Evolutionary conservation across 2,329 filamentous ascomycete genomes (phyloP), one percentile per base, ranked within the genome.

Genomic region (Cytospora paraplurivora): DNA sequence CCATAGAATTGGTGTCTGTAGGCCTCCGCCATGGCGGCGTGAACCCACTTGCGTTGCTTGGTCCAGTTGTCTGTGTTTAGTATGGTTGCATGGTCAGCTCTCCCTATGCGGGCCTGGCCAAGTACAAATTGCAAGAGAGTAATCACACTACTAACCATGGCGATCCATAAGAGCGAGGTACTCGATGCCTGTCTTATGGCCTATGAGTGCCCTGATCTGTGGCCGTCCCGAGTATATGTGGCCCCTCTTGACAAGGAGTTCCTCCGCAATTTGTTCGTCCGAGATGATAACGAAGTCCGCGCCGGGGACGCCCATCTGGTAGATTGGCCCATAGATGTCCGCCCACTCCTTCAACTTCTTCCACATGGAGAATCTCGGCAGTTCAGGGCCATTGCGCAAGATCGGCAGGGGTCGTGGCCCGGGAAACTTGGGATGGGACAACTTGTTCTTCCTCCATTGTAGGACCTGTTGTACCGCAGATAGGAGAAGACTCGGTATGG

Each of bases 81-180:
- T 2, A 19, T 4, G 51, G 38, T 27, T 13, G 38, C 13, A 19
- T 12, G 8, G 34, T 66, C n/a, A 66, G 61, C 17, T 21, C 37
- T 35, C 19, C 2, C 35, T 15, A 11, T 19, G 33, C 5, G 27
- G 27, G 27, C 27, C 27, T 27, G 21, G 13, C 21, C 52, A n/a
- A 7, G 11, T 27, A 13, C 37, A 17, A 50, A 47, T 41, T 19
- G 8, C 10, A n/a, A 59, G 12, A 11, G 3, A 3, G 17, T 17
- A 15, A 3, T n/a, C 10, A 32, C 13, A 11, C 6, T 8, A 70
- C 77, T 69, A 68, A 81, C 79, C 78, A 66, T 80, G 76, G 17
- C 80, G 75, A 64, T 83, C 81, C 79, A 82, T 82, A 67, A 82
- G 70, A 5, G 81, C 81, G n/a, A 79, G 74, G 66, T 82, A 83